phyloP scores from a whole-genome alignment of 2,329 filamentous ascomycete species.

The Alternaria sp. region DNA sequence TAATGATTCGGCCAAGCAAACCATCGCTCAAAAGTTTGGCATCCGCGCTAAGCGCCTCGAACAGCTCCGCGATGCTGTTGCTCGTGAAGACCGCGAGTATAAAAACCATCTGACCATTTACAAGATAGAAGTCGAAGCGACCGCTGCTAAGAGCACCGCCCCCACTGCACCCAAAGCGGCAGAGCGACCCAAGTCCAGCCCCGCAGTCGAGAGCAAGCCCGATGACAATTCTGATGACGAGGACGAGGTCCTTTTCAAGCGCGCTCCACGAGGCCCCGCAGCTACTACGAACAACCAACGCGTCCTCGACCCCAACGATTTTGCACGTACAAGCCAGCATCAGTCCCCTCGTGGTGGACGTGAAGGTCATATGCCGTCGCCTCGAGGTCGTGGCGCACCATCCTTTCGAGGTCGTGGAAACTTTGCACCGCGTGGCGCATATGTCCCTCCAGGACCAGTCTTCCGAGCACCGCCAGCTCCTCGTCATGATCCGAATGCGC shows the following conservation, averaged over 20 bases:
- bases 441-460: conserved; percentile 40
- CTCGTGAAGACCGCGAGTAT: conserved; percentile 59
- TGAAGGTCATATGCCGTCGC: conserved; percentile 31
- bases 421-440: conserved; percentile 43
- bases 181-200: conserved; percentile 42
- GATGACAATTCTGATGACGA: conserved; percentile 48
- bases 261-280: conserved; percentile 47
- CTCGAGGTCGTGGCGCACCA: conserved; percentile 37
- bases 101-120: conserved; percentile 52
- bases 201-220: conserved; percentile 26
- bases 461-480: conserved; percentile 38
- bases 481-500: conserved; percentile 47
- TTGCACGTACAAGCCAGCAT: conserved; percentile 51
- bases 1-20: conserved; percentile 58
- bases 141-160: conserved; percentile 23
- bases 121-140: conserved; percentile 48
- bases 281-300: conserved; percentile 39
- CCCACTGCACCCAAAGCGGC: conserved; percentile 24
- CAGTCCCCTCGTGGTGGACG: conserved; percentile 45
- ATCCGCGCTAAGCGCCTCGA: conserved; percentile 60
- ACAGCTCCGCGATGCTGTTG: conserved; percentile 60
- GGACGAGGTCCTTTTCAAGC: conserved; percentile 51
- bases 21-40: conserved; percentile 60
- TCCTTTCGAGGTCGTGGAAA: conserved; percentile 40
- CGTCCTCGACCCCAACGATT: conserved; percentile 60